These are phyloP conservation scores for Nakazawaea sp. DNA, from an alignment of 805 yeast genomes.

Conservation along the genomic window DNA sequence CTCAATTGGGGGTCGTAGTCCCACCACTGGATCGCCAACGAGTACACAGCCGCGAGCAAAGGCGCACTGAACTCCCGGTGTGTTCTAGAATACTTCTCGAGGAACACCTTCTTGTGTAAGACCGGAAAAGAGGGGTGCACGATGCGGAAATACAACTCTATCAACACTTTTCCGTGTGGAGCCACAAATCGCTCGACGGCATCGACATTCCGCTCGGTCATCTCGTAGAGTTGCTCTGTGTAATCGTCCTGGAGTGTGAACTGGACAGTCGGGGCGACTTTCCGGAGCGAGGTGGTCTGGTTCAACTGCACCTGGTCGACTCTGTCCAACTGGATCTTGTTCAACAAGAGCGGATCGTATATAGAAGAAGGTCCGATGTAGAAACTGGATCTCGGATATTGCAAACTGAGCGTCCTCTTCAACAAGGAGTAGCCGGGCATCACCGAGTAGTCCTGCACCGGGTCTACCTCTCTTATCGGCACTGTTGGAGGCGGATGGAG, in stretches of 20 bases:
- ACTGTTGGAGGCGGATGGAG: conserved; percentile 30
- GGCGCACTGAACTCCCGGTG: conserved; percentile 92
- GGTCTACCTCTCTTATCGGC: conserved; percentile 45
- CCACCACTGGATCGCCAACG: conserved; percentile 92
- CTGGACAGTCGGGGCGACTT: conserved; percentile 70
- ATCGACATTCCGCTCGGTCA: conserved; percentile 74
- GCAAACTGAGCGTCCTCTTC: conserved; percentile 66
- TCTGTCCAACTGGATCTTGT: conserved; percentile 56
- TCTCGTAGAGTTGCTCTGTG: conserved; percentile 58
- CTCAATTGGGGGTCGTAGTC: conserved; percentile 75
- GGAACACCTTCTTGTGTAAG: conserved; percentile 81
- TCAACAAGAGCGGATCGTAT: conserved; percentile 66
- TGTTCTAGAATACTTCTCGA: conserved; percentile 86
- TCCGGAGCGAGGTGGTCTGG: conserved; percentile 60
- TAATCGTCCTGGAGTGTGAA: conserved; percentile 79
- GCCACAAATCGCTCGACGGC: conserved; percentile 77
- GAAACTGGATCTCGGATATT: conserved; percentile 85
- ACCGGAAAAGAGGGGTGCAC: conserved; percentile 92
- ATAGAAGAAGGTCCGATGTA: conserved; percentile 85
- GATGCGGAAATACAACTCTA: conserved; percentile 75
- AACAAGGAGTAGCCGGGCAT: conserved; percentile 58
- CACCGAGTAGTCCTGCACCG: conserved; percentile 60
- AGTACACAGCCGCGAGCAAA: conserved; percentile 82
- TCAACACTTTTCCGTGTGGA: conserved; percentile 84
- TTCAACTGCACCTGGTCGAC: conserved; percentile 77